Conservation (phyloP, 2,329 filamentous ascomycete species). For the Capronia coronata region DNA sequence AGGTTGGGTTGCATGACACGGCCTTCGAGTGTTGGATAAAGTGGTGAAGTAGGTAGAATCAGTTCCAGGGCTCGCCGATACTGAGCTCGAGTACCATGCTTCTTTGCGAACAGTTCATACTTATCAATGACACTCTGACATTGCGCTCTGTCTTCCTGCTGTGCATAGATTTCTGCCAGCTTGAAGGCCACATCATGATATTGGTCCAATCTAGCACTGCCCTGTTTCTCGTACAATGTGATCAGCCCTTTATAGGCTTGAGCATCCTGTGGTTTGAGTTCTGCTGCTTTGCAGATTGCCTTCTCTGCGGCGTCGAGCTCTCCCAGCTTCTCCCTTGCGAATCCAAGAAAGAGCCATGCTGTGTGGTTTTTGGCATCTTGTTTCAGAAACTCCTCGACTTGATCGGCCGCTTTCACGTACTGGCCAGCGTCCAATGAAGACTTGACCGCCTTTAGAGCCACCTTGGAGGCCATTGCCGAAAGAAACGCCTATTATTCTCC, state of each 20-base stretch:
- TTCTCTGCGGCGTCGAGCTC: constrained; percentile 66
- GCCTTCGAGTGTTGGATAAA: constrained; percentile 79
- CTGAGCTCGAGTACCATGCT: constrained; percentile 64
- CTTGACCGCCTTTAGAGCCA: constrained; percentile 73
- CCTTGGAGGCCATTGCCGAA: constrained; percentile 52
- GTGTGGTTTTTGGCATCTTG: constrained; percentile 75
- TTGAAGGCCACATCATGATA: constrained; percentile 68
- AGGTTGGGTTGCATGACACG: constrained; percentile 70
- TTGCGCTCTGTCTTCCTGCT: constrained; percentile 54
- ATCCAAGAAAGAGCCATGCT: constrained; percentile 79
- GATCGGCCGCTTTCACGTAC: constrained; percentile 66
- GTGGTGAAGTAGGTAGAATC: constrained; percentile 68
- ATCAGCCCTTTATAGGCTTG: constrained; percentile 88
- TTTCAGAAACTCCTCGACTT: constrained; percentile 63
- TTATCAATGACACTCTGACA: constrained; percentile 66
- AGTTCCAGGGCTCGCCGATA: constrained; percentile 70
- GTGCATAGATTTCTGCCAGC: constrained; percentile 67
- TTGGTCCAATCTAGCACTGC: constrained; percentile 58
- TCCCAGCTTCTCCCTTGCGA: constrained; percentile 71
- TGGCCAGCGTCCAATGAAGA: constrained; percentile 70
- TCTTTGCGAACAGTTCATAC: constrained; percentile 66
- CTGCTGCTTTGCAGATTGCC: constrained; percentile 66
- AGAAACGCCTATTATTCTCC: neutral
- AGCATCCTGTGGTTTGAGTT: constrained; percentile 65
- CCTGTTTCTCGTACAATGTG: constrained; percentile 76